phyloP scores from a whole-genome alignment of 2,329 filamentous ascomycete species.

The Lasiodiplodia theobromae region DNA sequence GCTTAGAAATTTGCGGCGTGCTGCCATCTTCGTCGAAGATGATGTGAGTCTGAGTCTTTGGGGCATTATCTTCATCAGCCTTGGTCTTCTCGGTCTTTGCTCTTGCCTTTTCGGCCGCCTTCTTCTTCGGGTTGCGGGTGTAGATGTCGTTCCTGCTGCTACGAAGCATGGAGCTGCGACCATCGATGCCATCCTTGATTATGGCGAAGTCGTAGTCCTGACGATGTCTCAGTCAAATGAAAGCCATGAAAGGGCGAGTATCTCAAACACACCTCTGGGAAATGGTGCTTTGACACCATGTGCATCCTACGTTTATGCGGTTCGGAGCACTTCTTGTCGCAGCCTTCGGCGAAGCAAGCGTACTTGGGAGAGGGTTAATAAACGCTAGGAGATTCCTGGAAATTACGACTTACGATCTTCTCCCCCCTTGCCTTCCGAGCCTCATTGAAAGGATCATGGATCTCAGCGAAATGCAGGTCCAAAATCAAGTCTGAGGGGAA shows the following conservation, averaged over 20 bases:
- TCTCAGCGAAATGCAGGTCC: conserved; percentile 85
- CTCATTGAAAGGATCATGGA: conserved; percentile 81
- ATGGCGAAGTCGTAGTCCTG: conserved; percentile 59
- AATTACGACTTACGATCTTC: conserved; percentile 71
- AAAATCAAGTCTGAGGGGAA: conserved; percentile 86
- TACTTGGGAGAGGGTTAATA: conserved; percentile 61
- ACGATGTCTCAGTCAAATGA: neutral
- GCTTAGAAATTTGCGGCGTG: neutral
- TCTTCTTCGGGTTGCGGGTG: neutral
- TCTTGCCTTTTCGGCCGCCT: neutral
- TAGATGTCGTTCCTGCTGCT: conserved; percentile 10
- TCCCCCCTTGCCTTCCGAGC: conserved; percentile 80
- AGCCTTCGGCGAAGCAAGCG: conserved; percentile 87
- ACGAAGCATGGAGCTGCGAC: conserved; percentile 76
- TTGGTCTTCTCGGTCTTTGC: neutral
- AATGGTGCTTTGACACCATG: conserved; percentile 93
- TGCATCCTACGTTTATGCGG: conserved; percentile 86
- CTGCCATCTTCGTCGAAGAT: conserved; percentile 13
- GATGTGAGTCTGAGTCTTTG: conserved; percentile 9
- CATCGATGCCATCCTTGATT: conserved; percentile 88
- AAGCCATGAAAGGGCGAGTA: neutral
- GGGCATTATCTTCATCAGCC: neutral
- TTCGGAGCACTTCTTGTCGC: conserved; percentile 82
- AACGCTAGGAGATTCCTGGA: neutral
- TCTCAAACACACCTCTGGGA: conserved; percentile 64